Conservation (phyloP, 2,329 filamentous ascomycete species). For the Nakataea oryzae region DNA sequence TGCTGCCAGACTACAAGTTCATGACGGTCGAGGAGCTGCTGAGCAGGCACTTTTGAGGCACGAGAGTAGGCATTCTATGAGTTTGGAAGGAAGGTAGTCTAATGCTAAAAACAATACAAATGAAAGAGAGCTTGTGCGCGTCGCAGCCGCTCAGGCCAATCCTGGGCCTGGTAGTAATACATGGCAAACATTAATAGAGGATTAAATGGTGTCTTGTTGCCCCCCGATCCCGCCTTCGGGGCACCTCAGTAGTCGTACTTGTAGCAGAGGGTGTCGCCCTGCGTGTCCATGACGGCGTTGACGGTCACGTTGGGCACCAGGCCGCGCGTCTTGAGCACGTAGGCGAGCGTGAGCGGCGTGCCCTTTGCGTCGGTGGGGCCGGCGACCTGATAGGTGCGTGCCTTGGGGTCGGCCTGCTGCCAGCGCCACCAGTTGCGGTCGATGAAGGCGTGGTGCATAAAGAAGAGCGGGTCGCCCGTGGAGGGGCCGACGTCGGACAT, state of each 20-base stretch:
- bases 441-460: conserved; percentile 22
- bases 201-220: too few species aligned
- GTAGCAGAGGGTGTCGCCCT: conserved; percentile 10
- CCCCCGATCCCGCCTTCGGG: too few species aligned
- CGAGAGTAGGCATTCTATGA: too few species aligned
- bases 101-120: too few species aligned
- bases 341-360: conserved; percentile 6
- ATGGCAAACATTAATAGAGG: too few species aligned
- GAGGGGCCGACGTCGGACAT: conserved; percentile 23
- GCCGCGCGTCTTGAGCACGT: conserved; percentile 7
- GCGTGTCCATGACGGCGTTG: conserved; percentile 9
- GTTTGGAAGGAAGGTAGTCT: too few species aligned
- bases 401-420: conserved; percentile 14
- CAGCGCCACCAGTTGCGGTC: conserved; percentile 22
- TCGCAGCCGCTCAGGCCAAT: too few species aligned
- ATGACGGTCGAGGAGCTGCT: conserved; percentile 19
- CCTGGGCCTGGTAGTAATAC: too few species aligned
- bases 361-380: background rate
- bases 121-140: too few species aligned
- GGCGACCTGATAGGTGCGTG: conserved; percentile 8
- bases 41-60: background rate
- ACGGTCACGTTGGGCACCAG: conserved; percentile 5
- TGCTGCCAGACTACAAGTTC: conserved; percentile 32
- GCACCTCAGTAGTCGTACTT: conserved; percentile 5
- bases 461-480: conserved; percentile 22